Percentiles rank a stretch among this genome's conserved stretches.
Conservation (phyloP, 2,329 filamentous ascomycete genomes). For the Fusarium sarcochroum region DNA sequence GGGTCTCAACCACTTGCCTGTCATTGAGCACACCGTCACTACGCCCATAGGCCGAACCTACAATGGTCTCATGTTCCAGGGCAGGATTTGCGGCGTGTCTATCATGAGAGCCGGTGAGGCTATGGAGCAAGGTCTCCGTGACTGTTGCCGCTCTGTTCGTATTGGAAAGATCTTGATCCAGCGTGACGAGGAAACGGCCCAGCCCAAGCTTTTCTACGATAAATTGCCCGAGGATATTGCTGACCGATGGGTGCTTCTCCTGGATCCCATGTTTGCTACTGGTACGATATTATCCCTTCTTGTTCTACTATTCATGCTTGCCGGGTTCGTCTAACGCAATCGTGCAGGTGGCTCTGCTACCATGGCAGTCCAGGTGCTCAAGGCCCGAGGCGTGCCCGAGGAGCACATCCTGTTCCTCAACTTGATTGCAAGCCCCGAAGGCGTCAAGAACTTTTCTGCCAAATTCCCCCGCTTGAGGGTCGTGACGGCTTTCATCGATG, state of each 20-base stretch:
- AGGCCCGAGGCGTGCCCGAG: conserved; percentile 90
- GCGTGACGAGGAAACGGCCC: conserved; percentile 92
- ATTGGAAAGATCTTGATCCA: conserved; percentile 99
- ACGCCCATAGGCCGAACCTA: conserved; percentile 93
- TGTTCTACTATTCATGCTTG: conserved; percentile 9
- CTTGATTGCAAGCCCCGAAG: conserved; percentile 95
- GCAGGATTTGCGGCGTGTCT: conserved; percentile 97
- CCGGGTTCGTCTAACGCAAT: conserved; percentile 21
- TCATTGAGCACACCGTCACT: conserved; percentile 88
- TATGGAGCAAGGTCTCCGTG: conserved; percentile 96
- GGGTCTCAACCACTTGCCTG: conserved; percentile 94
- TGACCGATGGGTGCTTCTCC: conserved; percentile 89
- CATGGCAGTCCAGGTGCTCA: conserved; percentile 96
- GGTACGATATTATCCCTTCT: conserved; percentile 63
- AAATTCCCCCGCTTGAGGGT: conserved; percentile 91
- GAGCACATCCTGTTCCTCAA: conserved; percentile 97
- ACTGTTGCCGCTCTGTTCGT: conserved; percentile 97
- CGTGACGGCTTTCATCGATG: conserved; percentile 95
- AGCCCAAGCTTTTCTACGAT: conserved; percentile 96
- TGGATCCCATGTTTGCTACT: conserved; percentile 99
- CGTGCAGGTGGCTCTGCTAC: conserved; percentile 87
- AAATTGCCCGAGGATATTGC: conserved; percentile 96
- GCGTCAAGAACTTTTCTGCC: conserved; percentile 88
- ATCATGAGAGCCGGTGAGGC: conserved; percentile 99
- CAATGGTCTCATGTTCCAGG: conserved; percentile 92